Evolutionary conservation across 768 basidiomycete genomes (phyloP), one percentile per base, ranked within the genome.

Genomic region (Lactarius sp.): DNA sequence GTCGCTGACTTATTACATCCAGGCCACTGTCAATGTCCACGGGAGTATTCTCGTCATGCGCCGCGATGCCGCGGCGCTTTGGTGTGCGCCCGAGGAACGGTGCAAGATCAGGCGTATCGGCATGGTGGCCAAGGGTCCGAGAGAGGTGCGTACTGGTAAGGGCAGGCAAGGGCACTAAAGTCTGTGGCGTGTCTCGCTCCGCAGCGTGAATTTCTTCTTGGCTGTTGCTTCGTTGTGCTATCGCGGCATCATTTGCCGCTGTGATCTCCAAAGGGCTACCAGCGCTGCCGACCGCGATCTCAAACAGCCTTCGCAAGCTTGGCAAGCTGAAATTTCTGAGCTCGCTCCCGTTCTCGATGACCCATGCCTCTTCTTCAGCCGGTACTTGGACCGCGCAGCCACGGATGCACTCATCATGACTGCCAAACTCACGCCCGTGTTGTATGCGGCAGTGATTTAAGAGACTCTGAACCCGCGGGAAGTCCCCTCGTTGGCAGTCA

Each of bases 391-490:
- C 69, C 8, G 80, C 81, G 41, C 78, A 81, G 44, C 73, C 75
- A 54, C 75, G 74, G 27, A 83, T 78, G 60, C 81, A 83, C 36
- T 80, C 77, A 50, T 83, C 82, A 62, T 83, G 81, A 37, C 77
- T 81, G 18, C 78, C 77, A 71, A 76, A 83, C 60, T 82, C 78
- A 46, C 78, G 71, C 14, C 75, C 71, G 62, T 83, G 81, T 9
- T 77, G 73, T n/a, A 82, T 70, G 18, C 82, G 79, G 46, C 78
- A 80, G 67, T 83, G 81, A 56, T 83, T 83, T 34, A 83, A 72
- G 44, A 83, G 73, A 13, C 81, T 81, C 62, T 83, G 81, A 7
- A 83, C 74, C 31, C 75, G 81, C 27, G 78, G 80, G 67, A 83
- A 81, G 52, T 83, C 79, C 7, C 74, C 76, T 22, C 81, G 77